Evolutionary conservation across 345 rosid species (phyloP), one percentile per base, ranked within the genome.

Genomic region (Syzygium grande): DNA sequence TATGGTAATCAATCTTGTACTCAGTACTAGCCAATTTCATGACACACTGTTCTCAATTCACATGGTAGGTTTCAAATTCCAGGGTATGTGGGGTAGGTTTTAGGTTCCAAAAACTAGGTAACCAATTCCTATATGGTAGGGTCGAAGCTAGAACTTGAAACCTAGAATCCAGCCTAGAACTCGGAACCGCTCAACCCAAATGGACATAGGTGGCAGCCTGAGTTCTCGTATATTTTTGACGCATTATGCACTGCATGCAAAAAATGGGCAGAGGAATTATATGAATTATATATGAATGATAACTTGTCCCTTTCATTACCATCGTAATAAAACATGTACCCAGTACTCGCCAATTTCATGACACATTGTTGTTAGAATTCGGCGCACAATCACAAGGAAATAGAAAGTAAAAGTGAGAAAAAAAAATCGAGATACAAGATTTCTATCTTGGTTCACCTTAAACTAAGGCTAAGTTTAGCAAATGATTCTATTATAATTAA

Each of bases 401-500:
- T 25, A 27, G 65, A 59, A 0, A 59, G 1, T 59, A 2, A 59
- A 11, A 59, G 29, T 6, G 11, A 59, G 30, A 1, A 59, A 27
- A 25, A 59, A 3, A 59, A 59, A 25, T 59, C 1, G 0, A 59
- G 15, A 27, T 0, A 11, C 16, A 59, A 59, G 15, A 3, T 59
- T 59, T 59, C 7, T 25, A 59, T 27, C 15, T 59, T 59, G 7
- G 0, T 59, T 59, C 1, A 27, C 65, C 1, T 59, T 59, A 59
- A 59, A 59, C 0, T 59, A 59, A 15, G 0, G 29, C 0, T 1
- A 11, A 14, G 11, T 59, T 13, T 0, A 2, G 2, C 0, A 59
- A 7, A 27, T 6, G 2, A 0, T 59, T 59, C 0, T 30, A 59
- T 13, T 59, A 59, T 11, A 59, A 59, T 59, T 27, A 59, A 0